Percentiles rank a stretch among this genome's conserved stretches.
phyloP scores from a whole-genome alignment of 2,329 filamentous ascomycete genomes.

The Fusarium cicatricum region DNA sequence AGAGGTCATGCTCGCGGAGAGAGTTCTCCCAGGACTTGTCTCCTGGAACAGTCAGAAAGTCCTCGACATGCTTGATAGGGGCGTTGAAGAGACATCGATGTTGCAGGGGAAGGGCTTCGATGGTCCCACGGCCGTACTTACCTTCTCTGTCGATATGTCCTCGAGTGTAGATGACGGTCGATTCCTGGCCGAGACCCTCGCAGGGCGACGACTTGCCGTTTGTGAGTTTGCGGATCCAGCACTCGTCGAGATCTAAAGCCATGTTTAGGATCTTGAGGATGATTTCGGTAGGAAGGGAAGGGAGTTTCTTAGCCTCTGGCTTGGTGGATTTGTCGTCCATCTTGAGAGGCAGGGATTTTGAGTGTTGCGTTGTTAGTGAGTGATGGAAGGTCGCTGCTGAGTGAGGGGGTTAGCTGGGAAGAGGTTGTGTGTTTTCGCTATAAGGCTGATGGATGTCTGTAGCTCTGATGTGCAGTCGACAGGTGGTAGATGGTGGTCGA shows the following conservation, averaged over 20 bases:
- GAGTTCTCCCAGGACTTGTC: conserved; percentile 7
- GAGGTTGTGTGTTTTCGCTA: too few species aligned
- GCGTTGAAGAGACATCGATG: conserved; percentile 11
- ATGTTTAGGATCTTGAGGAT: conserved; percentile 10
- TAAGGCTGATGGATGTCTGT: too few species aligned
- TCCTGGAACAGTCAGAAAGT: background rate
- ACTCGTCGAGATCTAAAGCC: background rate
- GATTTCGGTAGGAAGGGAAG: conserved; percentile 1
- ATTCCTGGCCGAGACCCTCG: background rate
- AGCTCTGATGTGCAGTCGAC: too few species aligned
- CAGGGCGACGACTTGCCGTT: conserved; percentile 2
- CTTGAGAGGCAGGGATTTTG: too few species aligned
- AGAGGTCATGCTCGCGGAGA: background rate
- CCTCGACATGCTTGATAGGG: background rate
- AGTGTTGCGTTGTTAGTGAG: too few species aligned
- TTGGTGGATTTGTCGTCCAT: background rate
- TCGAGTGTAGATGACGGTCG: conserved; percentile 23
- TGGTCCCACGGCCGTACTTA: background rate
- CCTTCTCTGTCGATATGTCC: background rate
- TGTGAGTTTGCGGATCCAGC: conserved; percentile 5
- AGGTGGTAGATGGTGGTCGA: too few species aligned
- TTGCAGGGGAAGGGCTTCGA: conserved; percentile 2
- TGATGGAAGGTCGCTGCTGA: too few species aligned
- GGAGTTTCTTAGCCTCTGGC: background rate
- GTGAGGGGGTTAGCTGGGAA: too few species aligned